Percentiles rank a stretch among this genome's conserved stretches.
phyloP scores from a whole-genome alignment of 2,329 filamentous ascomycete genomes.

The Chaetomium sp. region DNA sequence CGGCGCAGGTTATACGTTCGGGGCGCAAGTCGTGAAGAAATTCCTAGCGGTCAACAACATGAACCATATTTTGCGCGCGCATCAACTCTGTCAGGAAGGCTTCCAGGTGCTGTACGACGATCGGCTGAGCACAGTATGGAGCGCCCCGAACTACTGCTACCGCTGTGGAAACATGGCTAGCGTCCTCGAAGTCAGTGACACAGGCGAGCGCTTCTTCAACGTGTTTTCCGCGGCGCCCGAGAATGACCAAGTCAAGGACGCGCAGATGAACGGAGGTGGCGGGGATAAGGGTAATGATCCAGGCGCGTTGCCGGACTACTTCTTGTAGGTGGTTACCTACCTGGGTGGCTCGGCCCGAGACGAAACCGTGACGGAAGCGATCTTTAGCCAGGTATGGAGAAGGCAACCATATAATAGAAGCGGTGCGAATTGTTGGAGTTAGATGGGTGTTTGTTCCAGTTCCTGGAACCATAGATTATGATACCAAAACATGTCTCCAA shows the following conservation, averaged over 20 bases:
- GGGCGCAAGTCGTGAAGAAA: constrained; percentile 95
- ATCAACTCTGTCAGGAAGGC: constrained; percentile 96
- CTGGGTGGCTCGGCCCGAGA: too few relatives aligned
- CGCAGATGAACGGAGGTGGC: constrained; percentile 71
- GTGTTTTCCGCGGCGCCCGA: constrained; percentile 96
- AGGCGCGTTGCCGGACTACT: constrained; percentile 62
- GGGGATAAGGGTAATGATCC: constrained; percentile 61
- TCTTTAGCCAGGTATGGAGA: too few relatives aligned
- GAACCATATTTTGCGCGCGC: constrained; percentile 95
- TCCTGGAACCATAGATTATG: not conserved
- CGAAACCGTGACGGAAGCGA: too few relatives aligned
- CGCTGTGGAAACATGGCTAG: constrained; percentile 95
- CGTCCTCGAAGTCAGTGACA: constrained; percentile 91
- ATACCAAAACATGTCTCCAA: not conserved
- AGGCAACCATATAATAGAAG: too few relatives aligned
- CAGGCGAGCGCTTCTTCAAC: constrained; percentile 91
- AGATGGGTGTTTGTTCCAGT: too few relatives aligned
- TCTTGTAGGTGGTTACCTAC: constrained; percentile 42
- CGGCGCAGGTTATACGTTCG: constrained; percentile 95
- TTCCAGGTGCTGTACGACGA: constrained; percentile 97
- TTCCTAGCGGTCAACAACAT: constrained; percentile 96
- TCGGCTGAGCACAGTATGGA: constrained; percentile 92
- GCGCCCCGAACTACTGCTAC: constrained; percentile 93
- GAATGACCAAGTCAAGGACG: constrained; percentile 84
- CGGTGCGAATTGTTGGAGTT: too few relatives aligned